Evolutionary conservation across 129 eudicot genomes (phyloP).

Genomic region (Solidago caesia): DNA sequence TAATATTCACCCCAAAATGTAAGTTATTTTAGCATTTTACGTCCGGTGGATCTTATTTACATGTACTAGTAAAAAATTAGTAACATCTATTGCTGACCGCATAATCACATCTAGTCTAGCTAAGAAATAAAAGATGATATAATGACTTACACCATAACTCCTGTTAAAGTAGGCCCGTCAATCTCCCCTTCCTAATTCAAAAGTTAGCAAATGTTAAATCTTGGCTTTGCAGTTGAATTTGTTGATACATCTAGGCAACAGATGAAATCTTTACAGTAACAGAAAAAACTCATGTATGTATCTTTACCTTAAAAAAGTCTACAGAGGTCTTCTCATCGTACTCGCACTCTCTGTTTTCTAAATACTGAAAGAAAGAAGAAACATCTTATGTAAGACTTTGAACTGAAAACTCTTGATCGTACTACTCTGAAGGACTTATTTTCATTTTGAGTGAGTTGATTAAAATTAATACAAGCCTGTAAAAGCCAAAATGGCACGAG

Average conservation of each 20-base stretch:
- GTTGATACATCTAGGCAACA: neutral
- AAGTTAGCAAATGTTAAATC: neutral
- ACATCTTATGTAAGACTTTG: neutral
- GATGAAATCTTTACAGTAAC: neutral
- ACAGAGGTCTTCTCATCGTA: constrained; percentile 69
- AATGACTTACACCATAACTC: constrained; percentile 74
- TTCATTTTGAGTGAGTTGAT: neutral
- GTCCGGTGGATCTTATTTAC: neutral
- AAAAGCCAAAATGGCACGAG: neutral
- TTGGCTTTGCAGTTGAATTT: neutral
- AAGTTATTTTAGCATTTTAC: neutral
- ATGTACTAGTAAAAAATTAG: neutral
- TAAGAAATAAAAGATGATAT: neutral
- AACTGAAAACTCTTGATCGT: neutral
- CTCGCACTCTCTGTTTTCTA: constrained; percentile 90
- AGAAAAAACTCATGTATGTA: neutral
- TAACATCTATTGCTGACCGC: neutral
- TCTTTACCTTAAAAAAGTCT: constrained; percentile 69
- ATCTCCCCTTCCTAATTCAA: constrained; percentile 61
- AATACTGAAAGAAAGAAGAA: constrained; percentile 47
- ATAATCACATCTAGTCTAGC: neutral
- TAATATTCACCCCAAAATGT: constrained; percentile 8
- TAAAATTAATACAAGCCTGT: neutral
- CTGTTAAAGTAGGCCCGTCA: constrained; percentile 56
- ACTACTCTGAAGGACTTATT: neutral